phyloP scores from a whole-genome alignment of 177 flowering plant genomes.

The Vitis hybrid region DNA sequence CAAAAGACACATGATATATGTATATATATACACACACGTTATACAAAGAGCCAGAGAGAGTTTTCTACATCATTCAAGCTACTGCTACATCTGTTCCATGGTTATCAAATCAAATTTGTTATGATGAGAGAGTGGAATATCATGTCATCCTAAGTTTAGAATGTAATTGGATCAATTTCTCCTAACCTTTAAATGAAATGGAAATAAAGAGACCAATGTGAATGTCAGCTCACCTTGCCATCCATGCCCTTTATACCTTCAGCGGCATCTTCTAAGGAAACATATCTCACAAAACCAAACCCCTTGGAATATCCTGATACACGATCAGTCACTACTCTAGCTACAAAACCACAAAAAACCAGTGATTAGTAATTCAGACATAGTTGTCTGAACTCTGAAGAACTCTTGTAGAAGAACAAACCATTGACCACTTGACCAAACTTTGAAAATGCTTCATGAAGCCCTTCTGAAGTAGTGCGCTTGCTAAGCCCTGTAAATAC shows the following conservation, averaged over 20 bases:
- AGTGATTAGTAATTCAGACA: neutral
- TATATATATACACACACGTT: too few species aligned
- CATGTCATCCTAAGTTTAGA: too few species aligned
- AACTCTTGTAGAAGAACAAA: constrained; percentile 19
- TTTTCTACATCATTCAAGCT: too few species aligned
- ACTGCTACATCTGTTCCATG: too few species aligned
- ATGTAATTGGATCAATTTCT: too few species aligned
- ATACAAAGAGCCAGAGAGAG: too few species aligned
- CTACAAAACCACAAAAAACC: constrained; percentile 30
- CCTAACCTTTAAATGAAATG: too few species aligned
- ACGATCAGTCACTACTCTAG: constrained; percentile 79
- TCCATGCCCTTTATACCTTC: constrained; percentile 84
- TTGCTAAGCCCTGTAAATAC: constrained; percentile 68
- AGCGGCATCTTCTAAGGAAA: constrained; percentile 62
- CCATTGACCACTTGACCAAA: constrained; percentile 79
- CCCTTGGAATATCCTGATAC: constrained; percentile 78
- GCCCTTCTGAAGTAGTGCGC: constrained; percentile 73
- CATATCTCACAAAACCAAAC: constrained; percentile 82
- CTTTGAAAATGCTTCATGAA: constrained; percentile 58
- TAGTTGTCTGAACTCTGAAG: neutral
- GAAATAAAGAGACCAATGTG: too few species aligned
- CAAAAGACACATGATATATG: too few species aligned
- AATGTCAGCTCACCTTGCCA: constrained; percentile 61
- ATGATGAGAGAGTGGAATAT: too few species aligned
- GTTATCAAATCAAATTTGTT: too few species aligned